A percentile compares a stretch with the other conserved stretches of the same genome.
Conservation (phyloP, 1,139 yeast species). For the Suhomyces panamericanus region DNA sequence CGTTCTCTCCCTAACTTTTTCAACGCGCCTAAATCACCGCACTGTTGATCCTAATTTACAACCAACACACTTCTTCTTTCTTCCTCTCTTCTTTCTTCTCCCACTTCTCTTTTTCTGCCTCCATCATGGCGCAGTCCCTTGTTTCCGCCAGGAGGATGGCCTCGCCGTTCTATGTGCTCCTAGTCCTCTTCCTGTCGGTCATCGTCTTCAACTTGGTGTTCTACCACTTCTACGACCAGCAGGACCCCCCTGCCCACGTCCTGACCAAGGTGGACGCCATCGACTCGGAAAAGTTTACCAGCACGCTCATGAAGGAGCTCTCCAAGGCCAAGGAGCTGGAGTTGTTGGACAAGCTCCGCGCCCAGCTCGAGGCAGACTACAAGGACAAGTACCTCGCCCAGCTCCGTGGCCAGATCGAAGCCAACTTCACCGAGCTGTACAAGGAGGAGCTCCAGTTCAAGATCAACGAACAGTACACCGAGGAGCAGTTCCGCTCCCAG, state of each 20-base stretch:
- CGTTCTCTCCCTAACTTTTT: background rate
- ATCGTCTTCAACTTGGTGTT: constrained; percentile 14
- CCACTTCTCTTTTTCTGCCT: background rate
- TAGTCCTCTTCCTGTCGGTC: constrained; percentile 12
- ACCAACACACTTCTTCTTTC: no score
- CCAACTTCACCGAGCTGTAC: constrained; percentile 17
- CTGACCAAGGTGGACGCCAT: constrained; percentile 3
- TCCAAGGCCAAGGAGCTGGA: constrained; percentile 19
- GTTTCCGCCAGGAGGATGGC: constrained; percentile 13
- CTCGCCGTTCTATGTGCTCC: constrained; percentile 15
- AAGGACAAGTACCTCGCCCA: constrained; percentile 17
- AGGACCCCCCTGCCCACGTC: no score
- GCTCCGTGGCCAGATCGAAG: constrained; percentile 13
- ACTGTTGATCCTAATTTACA: background rate
- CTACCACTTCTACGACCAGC: constrained; percentile 7
- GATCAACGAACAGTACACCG: constrained; percentile 22
- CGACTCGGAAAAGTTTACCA: constrained; percentile 13
- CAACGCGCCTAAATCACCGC: background rate
- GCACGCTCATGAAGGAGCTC: constrained; percentile 15
- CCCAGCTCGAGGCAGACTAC: constrained; percentile 16
- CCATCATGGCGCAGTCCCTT: constrained; percentile 3
- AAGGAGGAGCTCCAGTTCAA: constrained; percentile 19
- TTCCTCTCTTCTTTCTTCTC: background rate
- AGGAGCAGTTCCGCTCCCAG: constrained; percentile 21
- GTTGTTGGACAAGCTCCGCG: constrained; percentile 17